A percentile compares a stretch with the other conserved stretches of the same genome.
phyloP scores from a whole-genome alignment of 2,329 filamentous ascomycete species.

The Cladobotryum mycophilum region DNA sequence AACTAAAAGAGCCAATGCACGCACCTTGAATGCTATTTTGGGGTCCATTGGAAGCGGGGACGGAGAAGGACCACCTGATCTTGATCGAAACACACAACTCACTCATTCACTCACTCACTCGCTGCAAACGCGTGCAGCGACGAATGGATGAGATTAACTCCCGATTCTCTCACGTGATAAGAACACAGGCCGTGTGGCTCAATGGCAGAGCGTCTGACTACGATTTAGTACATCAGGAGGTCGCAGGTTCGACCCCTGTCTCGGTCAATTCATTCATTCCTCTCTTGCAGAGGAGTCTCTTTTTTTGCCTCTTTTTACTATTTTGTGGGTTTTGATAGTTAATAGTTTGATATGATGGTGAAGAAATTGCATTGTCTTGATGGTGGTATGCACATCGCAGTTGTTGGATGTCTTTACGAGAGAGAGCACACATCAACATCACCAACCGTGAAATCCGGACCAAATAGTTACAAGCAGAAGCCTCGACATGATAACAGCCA shows the following conservation, averaged over 20 bases:
- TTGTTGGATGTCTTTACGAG: too few relatives aligned
- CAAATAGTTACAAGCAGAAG: too few relatives aligned
- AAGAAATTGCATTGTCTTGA: too few relatives aligned
- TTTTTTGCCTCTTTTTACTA: background rate
- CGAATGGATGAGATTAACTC: background rate
- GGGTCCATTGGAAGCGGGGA: background rate
- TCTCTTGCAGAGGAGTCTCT: slow-evolving; percentile 16
- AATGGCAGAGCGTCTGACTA: slow-evolving; percentile 41
- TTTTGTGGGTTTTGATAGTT: too few relatives aligned
- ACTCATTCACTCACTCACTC: too few relatives aligned
- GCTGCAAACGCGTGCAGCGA: slow-evolving; percentile 3
- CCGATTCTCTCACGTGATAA: slow-evolving; percentile 4
- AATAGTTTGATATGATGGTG: too few relatives aligned
- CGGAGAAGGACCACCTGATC: background rate
- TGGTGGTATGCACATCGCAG: too few relatives aligned
- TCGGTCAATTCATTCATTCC: background rate
- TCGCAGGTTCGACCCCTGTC: background rate
- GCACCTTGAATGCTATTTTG: background rate
- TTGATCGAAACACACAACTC: slow-evolving; percentile 4
- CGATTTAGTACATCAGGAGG: slow-evolving; percentile 17
- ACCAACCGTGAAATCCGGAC: too few relatives aligned
- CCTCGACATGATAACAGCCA: too few relatives aligned
- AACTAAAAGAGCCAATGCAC: background rate
- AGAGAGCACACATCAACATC: too few relatives aligned
- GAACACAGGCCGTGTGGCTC: slow-evolving; percentile 26